These are phyloP conservation scores for Collariella sp. DNA, from an alignment of 495 filamentous ascomycete species.

Conservation along the genomic window DNA sequence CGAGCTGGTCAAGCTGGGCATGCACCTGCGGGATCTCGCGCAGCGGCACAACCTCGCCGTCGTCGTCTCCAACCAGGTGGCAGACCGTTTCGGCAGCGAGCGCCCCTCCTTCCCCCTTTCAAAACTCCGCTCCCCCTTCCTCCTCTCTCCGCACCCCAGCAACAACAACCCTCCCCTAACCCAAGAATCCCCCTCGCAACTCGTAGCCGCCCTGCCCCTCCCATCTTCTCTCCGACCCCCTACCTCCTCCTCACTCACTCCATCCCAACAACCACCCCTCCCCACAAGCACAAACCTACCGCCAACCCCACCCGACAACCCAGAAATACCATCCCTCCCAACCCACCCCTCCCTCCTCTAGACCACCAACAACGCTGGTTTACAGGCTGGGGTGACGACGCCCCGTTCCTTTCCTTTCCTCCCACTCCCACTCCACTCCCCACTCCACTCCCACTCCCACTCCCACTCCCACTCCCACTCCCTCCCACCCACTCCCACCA, in stretches of 20 bases:
- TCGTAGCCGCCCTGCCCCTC: slow-evolving; percentile 13
- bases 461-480: not conserved
- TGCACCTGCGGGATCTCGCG: slow-evolving; percentile 65
- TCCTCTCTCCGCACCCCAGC: slow-evolving; percentile 9
- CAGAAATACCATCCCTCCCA: not conserved
- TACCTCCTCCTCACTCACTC: not conserved
- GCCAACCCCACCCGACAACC: not conserved
- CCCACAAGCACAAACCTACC: not conserved
- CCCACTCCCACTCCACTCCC: too few relatives aligned
- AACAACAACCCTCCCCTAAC: slow-evolving; percentile 3
- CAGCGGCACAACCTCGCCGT: slow-evolving; percentile 64
- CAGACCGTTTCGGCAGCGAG: slow-evolving; percentile 58
- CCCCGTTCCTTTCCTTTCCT: too few relatives aligned
- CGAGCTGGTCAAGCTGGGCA: slow-evolving; percentile 70
- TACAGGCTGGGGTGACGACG: slow-evolving; percentile 81
- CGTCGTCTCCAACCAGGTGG: slow-evolving; percentile 93
- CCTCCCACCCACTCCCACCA: slow-evolving; percentile 12
- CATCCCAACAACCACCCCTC: not conserved
- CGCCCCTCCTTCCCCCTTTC: slow-evolving; percentile 7
- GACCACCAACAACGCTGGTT: slow-evolving; percentile 90
- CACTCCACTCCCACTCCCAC: slow-evolving; percentile 16
- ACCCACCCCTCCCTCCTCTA: slow-evolving; percentile 48
- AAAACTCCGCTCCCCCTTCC: slow-evolving; percentile 11
- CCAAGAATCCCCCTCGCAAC: slow-evolving; percentile 36
- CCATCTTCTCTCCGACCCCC: not conserved